Conservation (phyloP, 2,329 filamentous ascomycete species). For the Chaetothyriales sp. region DNA sequence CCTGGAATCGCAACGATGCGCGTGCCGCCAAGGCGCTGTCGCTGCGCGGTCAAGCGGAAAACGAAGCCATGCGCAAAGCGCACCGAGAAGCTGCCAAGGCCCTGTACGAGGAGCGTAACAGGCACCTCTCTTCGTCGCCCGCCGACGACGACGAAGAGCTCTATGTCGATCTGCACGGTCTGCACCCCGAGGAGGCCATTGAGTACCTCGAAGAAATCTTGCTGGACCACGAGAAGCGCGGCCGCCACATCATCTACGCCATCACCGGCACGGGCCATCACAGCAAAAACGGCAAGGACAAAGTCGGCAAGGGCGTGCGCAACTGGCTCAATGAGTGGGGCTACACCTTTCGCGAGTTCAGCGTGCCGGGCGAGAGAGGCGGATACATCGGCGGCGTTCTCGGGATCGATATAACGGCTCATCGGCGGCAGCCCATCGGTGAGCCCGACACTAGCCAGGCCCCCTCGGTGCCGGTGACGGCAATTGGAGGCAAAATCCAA, state of each 20-base stretch:
- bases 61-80: conserved; percentile 91
- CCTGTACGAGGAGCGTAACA: conserved; percentile 88
- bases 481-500: conserved; percentile 30
- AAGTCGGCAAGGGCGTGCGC: conserved; percentile 87
- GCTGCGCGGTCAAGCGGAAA: conserved; percentile 87
- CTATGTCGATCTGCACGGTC: conserved; percentile 87
- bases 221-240: conserved; percentile 61
- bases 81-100: conserved; percentile 86
- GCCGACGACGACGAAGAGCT: conserved; percentile 51
- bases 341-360: conserved; percentile 92
- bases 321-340: conserved; percentile 89
- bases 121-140: conserved; percentile 38
- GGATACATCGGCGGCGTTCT: conserved; percentile 54
- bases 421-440: conserved; percentile 32
- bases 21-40: conserved; percentile 90
- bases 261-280: conserved; percentile 96
- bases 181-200: conserved; percentile 95
- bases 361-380: conserved; percentile 84
- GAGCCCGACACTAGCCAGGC: conserved; percentile 21
- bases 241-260: conserved; percentile 66
- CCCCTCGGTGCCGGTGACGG: conserved; percentile 17
- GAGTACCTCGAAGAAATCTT: conserved; percentile 84
- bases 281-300: conserved; percentile 97
- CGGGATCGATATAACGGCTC: conserved; percentile 50
- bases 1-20: conserved; percentile 96